Base-by-base conservation (phyloP, 2,329 filamentous ascomycete species). In the Colletotrichum endophyticum region DNA sequence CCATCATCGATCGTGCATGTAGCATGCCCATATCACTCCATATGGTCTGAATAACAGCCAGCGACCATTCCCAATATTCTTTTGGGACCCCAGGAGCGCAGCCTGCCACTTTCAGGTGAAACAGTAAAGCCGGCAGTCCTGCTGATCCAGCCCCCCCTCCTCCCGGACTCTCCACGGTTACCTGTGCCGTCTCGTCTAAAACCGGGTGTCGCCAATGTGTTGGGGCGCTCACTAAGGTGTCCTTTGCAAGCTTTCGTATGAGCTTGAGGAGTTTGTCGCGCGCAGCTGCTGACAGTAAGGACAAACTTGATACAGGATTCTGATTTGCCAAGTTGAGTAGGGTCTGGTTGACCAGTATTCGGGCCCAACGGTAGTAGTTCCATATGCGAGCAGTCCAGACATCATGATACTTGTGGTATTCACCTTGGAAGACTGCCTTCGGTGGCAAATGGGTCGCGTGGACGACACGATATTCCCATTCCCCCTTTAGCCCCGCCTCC, bases 331-430 rank as follows among this genome's bases (percentile, higher is more conserved):
- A 80, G 13, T 85, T 84, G 12, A 90, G 81, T 15, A 93, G 86
- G 57, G 87, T 84, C 76, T 91, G 87, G 79, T 87, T 89, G 19
- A 88, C 80, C 12, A 92, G 82, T 28, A 92, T 88, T n/a, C 90
- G 88, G 8, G 87, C 86, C 86, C 90, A 92, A 28, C 92, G 90
- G 78, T 90, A 92, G 78, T 92, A 88, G 75, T 90, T 91, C 90
- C 90, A 93, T 56, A 90, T 86, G 28, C 89, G 87, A 11, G 88
- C 89, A 22, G 87, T 83, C 86, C 88, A 91, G 71, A 91, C 87
- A 77, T 89, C 87, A 19, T 82, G 81, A 79, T 93, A 93, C 27
- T 86, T 81, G 80, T 93, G 91, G 79, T 91, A 92, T 70, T 86
- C 85, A 15, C 87, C 86, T 22, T 87, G 85, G 76, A 91, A 92